Evolutionary conservation across 2,329 filamentous ascomycete genomes (phyloP).

Genomic region (Sordariomycetes sp.): DNA sequence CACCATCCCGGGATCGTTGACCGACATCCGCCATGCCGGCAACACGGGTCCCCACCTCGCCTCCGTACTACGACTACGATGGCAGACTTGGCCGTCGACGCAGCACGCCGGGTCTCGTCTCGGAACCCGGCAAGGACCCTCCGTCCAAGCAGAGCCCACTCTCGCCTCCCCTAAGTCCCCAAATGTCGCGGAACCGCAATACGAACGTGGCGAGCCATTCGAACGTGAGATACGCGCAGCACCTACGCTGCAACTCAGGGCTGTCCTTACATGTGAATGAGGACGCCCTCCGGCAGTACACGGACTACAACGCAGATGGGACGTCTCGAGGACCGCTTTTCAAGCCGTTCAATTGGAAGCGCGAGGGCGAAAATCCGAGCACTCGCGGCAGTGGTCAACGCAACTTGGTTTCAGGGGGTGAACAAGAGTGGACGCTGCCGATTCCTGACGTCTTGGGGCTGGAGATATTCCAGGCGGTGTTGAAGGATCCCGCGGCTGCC

Average conservation of each 20-base stretch:
- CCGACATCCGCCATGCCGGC: background rate
- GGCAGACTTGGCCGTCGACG: background rate
- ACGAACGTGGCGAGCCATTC: background rate
- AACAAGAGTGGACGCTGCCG: conserved; percentile 8
- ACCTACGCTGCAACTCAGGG: conserved; percentile 30
- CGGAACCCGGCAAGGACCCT: background rate
- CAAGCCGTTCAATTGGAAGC: conserved; percentile 1
- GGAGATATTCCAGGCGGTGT: conserved; percentile 34
- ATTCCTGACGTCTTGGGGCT: conserved; percentile 33
- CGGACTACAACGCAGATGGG: conserved; percentile 27
- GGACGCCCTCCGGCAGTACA: conserved; percentile 28
- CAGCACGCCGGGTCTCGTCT: background rate
- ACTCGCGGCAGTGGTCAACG: conserved; percentile 4
- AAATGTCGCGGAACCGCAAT: background rate
- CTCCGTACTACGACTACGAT: background rate
- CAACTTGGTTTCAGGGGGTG: conserved; percentile 5
- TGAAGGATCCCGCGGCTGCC: conserved; percentile 32
- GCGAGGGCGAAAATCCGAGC: background rate
- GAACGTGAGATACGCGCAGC: conserved; percentile 2
- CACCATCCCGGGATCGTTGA: background rate
- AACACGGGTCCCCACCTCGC: background rate
- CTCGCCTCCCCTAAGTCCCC: background rate
- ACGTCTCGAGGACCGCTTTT: conserved; percentile 15
- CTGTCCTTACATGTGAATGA: conserved; percentile 30
- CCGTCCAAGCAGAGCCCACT: background rate